A percentile compares a stretch with the other conserved stretches of the same genome.
These are phyloP conservation scores for Micractinium conductrix DNA, from an alignment of 139 green algal species.

Conservation along the genomic window DNA sequence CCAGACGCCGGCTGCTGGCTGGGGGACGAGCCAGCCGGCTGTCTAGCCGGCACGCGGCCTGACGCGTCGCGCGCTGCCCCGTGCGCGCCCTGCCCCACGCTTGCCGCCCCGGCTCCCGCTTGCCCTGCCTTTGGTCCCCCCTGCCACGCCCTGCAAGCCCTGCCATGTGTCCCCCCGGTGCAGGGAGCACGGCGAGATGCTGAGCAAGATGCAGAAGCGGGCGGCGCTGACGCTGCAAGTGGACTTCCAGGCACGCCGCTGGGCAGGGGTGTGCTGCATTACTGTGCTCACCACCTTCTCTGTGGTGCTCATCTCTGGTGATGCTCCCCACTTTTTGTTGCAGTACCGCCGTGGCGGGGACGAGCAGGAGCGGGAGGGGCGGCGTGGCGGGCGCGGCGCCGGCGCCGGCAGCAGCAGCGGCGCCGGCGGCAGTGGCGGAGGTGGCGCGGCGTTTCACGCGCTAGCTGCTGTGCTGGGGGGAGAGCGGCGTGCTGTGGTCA, in stretches of 20 bases:
- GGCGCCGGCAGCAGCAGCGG: not conserved
- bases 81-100: too few relatives aligned
- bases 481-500: slow-evolving; percentile 41
- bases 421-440: not conserved
- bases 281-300: not conserved
- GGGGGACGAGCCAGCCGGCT: too few relatives aligned
- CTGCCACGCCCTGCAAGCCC: not conserved
- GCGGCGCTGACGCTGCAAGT: slow-evolving; percentile 73
- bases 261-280: not conserved
- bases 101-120: too few relatives aligned
- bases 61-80: too few relatives aligned
- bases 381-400: not conserved
- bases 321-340: too few relatives aligned
- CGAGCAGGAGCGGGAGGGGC: not conserved
- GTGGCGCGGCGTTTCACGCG: not conserved
- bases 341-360: slow-evolving; percentile 46
- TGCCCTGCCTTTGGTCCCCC: not conserved
- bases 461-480: slow-evolving; percentile 1
- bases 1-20: not conserved
- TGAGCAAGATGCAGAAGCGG: slow-evolving; percentile 74
- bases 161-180: not conserved
- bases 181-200: slow-evolving; percentile 74
- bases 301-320: not conserved
- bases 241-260: slow-evolving; percentile 39
- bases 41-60: too few relatives aligned